These are phyloP conservation scores for Pyrus hybrid DNA, from an alignment of 331 rosid species.

Conservation along the genomic window DNA sequence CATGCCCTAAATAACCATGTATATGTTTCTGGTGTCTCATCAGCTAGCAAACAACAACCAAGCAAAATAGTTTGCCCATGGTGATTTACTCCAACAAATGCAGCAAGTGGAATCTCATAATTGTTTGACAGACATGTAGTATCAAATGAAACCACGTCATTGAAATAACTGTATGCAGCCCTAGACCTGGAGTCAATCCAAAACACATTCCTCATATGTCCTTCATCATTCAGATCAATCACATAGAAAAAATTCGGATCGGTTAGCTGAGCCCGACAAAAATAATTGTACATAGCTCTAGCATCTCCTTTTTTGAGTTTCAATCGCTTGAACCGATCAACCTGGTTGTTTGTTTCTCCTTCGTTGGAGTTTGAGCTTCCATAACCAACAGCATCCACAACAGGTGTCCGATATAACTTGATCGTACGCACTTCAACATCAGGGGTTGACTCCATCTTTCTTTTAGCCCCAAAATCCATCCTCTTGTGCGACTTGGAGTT, in stretches of 20 bases:
- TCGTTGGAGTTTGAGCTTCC: conserved; percentile 56
- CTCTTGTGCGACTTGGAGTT: conserved; percentile 95
- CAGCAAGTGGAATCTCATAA: conserved; percentile 71
- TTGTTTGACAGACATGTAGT: conserved; percentile 65
- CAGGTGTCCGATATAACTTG: conserved; percentile 73
- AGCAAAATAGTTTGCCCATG: conserved; percentile 68
- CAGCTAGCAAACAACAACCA: conserved; percentile 87
- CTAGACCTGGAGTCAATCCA: conserved; percentile 89
- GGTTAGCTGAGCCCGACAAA: conserved; percentile 52
- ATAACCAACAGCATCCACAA: conserved; percentile 39
- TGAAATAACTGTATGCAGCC: conserved; percentile 76
- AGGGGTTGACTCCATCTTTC: conserved; percentile 68
- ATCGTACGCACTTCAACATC: conserved; percentile 90
- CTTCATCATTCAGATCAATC: conserved; percentile 85
- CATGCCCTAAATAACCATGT: conserved; percentile 92
- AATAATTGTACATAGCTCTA: conserved; percentile 47
- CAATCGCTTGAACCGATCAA: conserved; percentile 41
- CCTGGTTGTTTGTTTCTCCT: conserved; percentile 39
- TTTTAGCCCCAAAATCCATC: conserved; percentile 63
- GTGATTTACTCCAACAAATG: conserved; percentile 83
- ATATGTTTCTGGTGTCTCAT: conserved; percentile 68
- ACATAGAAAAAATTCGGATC: conserved; percentile 84
- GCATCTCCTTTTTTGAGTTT: conserved; percentile 71
- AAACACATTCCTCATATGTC: conserved; percentile 69
- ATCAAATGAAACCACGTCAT: conserved; percentile 72